These are phyloP conservation scores for Fusarium globosum DNA, from an alignment of 2,329 filamentous ascomycete species.

Conservation along the genomic window DNA sequence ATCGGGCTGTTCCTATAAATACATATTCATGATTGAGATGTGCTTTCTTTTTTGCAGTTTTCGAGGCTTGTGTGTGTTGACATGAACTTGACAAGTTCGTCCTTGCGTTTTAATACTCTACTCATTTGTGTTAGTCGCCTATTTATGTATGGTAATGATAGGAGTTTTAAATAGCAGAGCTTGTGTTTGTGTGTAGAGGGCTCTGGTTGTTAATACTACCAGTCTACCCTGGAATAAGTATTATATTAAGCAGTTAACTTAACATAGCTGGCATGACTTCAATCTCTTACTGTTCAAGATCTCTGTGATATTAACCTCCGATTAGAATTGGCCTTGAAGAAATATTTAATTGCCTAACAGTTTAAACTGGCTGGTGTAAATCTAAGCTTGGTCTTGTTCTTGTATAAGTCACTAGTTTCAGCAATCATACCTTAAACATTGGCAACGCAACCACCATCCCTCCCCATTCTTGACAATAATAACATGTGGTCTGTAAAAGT, in stretches of 20 bases:
- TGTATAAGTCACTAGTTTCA: too few species aligned
- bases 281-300: background rate
- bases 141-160: accelerated
- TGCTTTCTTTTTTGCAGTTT: conserved; percentile 32
- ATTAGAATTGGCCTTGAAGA: accelerated
- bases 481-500: too few species aligned
- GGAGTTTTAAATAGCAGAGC: background rate
- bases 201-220: background rate
- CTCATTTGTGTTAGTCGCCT: accelerated
- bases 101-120: accelerated
- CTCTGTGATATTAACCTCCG: accelerated
- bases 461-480: background rate
- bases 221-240: background rate
- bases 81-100: background rate
- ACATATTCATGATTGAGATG: conserved; percentile 42
- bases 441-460: accelerated
- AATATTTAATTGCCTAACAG: accelerated
- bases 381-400: background rate
- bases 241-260: background rate
- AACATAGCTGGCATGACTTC: background rate
- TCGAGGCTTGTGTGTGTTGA: background rate
- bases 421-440: background rate
- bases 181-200: background rate
- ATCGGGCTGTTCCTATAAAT: conserved; percentile 54
- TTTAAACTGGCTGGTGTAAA: too few species aligned